phyloP scores from a whole-genome alignment of 192 early-diverging fungal species.

The Pilaira anomala region DNA sequence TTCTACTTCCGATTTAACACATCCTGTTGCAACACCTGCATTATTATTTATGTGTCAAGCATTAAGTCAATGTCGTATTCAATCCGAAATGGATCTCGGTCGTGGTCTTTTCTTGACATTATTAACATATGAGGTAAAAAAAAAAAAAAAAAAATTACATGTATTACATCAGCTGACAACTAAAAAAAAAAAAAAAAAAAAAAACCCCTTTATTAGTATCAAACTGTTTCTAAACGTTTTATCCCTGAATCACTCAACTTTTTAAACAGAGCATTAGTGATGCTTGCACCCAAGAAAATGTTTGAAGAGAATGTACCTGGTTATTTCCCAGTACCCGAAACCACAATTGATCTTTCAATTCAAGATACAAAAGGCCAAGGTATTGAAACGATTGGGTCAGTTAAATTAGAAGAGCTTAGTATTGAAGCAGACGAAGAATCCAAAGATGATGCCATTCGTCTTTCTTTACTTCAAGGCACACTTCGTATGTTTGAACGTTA shows the following conservation, averaged over 20 bases:
- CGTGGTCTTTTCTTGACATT: slow-evolving; percentile 79
- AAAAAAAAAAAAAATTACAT: not conserved
- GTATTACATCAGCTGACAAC: not conserved
- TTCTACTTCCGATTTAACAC: slow-evolving; percentile 90
- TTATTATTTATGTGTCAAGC: slow-evolving; percentile 77
- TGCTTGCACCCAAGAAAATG: slow-evolving; percentile 42
- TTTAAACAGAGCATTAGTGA: slow-evolving; percentile 39
- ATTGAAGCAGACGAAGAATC: slow-evolving; percentile 7
- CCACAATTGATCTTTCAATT: slow-evolving; percentile 34
- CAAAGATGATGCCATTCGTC: slow-evolving; percentile 23
- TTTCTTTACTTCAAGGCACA: slow-evolving; percentile 39
- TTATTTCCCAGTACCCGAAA: slow-evolving; percentile 42
- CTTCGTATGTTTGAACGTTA: slow-evolving; percentile 44
- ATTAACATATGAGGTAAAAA: slow-evolving; percentile 60
- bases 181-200: not conserved
- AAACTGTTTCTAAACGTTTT: slow-evolving; percentile 68
- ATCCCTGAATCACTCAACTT: slow-evolving; percentile 75
- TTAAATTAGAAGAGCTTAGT: slow-evolving; percentile 18
- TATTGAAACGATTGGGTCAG: slow-evolving; percentile 8
- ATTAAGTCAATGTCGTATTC: slow-evolving; percentile 62
- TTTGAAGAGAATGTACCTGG: slow-evolving; percentile 38
- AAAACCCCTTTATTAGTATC: slow-evolving; percentile 44
- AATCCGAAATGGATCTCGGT: slow-evolving; percentile 55
- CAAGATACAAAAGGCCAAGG: slow-evolving; percentile 7
- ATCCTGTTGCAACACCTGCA: slow-evolving; percentile 84